Evolutionary conservation across 108 stramenopile species (phyloP), one percentile per base, ranked within the genome.

Genomic region (Skeletonema costatum): DNA sequence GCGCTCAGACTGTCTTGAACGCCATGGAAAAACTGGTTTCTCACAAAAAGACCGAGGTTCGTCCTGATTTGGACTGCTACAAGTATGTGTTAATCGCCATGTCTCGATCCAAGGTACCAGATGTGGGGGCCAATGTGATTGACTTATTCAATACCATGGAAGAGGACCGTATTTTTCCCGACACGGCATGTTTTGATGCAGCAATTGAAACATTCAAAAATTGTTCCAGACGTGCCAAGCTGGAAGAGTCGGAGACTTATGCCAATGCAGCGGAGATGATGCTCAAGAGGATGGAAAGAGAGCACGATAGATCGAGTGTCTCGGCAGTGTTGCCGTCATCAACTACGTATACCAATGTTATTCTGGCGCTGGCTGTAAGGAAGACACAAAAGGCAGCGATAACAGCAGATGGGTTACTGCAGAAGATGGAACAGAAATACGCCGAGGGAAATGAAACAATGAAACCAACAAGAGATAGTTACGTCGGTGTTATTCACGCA

Each of bases 141-240:
- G 35, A 66, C 46, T 73, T 89, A 33, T 75, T 94, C 44, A 79
- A 71, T 25, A 67, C 79, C 68, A 90, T 94, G 91, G 86, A 83
- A 50, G 89, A 88, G 21, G 74, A 75, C 53, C 81, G 82, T 48
- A 76, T 94, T 8, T 67, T 88, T 41, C 91, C 93, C 30, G 88
- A 90, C 67, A 83, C 88, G 13, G 78, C 71, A 19, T 91, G 91
- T 59, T 94, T 89, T 70, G 75, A 81, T 32, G 71, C 84, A n/a
- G 91, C 90, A 48, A 90, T 94, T 75, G 76, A 85, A 59, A 79
- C 90, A 30, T 86, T 90, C 80, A 85, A 75, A 32, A 82, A 91
- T 65, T 80, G 83, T 5, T 85, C 91, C 13, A 39, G 71, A 32
- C 64, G 68, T 25, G 77, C 83, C 5, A 75, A 60, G 51, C 60